These are phyloP conservation scores for Allium sativum DNA, from an alignment of 106 monocot genomes.

Conservation along the genomic window DNA sequence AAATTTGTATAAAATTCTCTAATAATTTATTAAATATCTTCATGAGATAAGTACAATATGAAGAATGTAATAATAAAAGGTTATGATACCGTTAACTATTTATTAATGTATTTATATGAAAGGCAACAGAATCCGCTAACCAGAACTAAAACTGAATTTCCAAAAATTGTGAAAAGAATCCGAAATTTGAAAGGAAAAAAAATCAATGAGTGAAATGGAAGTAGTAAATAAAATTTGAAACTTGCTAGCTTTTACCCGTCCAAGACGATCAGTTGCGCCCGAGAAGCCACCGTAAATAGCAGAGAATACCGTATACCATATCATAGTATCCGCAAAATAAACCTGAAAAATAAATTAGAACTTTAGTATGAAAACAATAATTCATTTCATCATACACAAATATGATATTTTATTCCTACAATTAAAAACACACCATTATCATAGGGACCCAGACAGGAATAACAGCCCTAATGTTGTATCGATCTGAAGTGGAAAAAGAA, in stretches of 20 bases:
- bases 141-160: no score
- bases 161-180: no score
- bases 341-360: conserved; percentile 33
- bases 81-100: no score
- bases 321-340: conserved; percentile 97
- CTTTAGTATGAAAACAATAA: background rate
- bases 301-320: conserved; percentile 96
- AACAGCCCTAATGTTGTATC: conserved; percentile 66
- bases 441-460: conserved; percentile 83
- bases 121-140: no score
- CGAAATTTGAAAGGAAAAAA: no score
- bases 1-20: no score
- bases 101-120: no score
- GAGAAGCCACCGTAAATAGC: conserved; percentile 84
- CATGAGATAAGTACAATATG: no score
- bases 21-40: no score
- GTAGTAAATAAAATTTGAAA: background rate
- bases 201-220: no score
- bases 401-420: background rate
- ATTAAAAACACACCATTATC: conserved; percentile 48
- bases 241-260: conserved; percentile 43
- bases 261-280: conserved; percentile 90
- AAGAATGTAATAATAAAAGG: no score
- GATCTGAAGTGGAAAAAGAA: conserved; percentile 46
- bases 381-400: background rate